A percentile compares a stretch with the other conserved stretches of the same genome.
These are phyloP conservation scores for Tagetes patula DNA, from an alignment of 129 eudicot species.

Conservation along the genomic window DNA sequence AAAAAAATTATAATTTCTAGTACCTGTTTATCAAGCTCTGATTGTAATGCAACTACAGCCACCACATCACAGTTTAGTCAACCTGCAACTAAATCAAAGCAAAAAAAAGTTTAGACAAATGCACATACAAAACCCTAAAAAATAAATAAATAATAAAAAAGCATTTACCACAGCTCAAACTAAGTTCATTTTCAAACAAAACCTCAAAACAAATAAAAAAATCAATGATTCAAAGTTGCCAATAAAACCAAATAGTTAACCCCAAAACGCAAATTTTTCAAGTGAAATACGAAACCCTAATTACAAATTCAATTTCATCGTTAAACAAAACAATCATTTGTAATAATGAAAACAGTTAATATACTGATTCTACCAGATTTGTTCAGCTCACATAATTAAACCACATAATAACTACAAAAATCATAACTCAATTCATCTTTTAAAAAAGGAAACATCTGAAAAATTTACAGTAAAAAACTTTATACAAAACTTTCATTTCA, in stretches of 20 bases:
- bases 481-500: background rate
- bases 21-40: conserved; percentile 28
- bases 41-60: conserved; percentile 21
- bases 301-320: conserved; percentile 17
- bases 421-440: conserved; percentile 15
- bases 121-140: conserved; percentile 25
- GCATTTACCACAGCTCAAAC: conserved; percentile 7
- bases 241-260: conserved; percentile 24
- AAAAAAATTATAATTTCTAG: conserved; percentile 28
- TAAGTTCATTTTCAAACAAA: conserved; percentile 20
- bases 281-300: conserved; percentile 27
- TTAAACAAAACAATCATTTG: conserved; percentile 15
- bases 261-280: conserved; percentile 21
- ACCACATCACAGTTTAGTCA: conserved; percentile 24
- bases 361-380: conserved; percentile 15
- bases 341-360: conserved; percentile 11
- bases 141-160: background rate
- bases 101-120: background rate
- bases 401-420: background rate
- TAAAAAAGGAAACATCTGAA: conserved; percentile 20
- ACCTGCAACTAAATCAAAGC: conserved; percentile 25
- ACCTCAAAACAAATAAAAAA: background rate
- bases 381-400: conserved; percentile 17
- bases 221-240: conserved; percentile 12
- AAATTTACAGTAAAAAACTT: background rate